These are phyloP conservation scores for Paramecium bursaria DNA, from an alignment of 73 alveolate species.

Conservation along the genomic window DNA sequence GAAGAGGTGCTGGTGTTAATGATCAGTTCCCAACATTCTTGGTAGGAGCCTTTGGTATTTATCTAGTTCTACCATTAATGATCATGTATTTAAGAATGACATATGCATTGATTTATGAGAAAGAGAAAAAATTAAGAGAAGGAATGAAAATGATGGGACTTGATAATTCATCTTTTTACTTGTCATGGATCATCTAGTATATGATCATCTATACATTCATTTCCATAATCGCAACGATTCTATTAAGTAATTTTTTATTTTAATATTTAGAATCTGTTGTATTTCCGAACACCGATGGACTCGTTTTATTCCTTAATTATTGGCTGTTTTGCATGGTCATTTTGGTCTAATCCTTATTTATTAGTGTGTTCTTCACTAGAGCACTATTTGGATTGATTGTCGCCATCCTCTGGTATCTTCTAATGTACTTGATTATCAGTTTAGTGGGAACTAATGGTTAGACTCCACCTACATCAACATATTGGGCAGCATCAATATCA, in stretches of 20 bases:
- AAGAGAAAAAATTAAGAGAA: constrained; percentile 95
- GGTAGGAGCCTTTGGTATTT: constrained; percentile 59
- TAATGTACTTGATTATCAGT: constrained; percentile 79
- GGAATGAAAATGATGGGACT: constrained; percentile 99
- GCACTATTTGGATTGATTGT: constrained; percentile 85
- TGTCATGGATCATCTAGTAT: constrained; percentile 91
- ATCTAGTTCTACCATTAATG: constrained; percentile 62
- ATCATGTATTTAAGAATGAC: constrained; percentile 69
- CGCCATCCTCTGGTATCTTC: constrained; percentile 79
- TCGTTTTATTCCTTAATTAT: constrained; percentile 79
- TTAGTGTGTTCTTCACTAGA: constrained; percentile 86
- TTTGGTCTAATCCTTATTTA: constrained; percentile 77
- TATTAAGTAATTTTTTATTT: constrained; percentile 74
- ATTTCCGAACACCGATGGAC: constrained; percentile 76
- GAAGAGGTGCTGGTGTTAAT: constrained; percentile 52
- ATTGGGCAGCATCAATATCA: constrained; percentile 76
- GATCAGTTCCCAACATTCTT: constrained; percentile 59
- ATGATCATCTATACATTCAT: constrained; percentile 80
- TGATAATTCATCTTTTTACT: constrained; percentile 88
- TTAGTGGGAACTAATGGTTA: constrained; percentile 74
- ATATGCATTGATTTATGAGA: constrained; percentile 78
- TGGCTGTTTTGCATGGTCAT: constrained; percentile 81
- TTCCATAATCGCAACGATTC: constrained; percentile 77
- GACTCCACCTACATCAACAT: constrained; percentile 52
- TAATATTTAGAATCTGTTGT: constrained; percentile 50